Conservation (phyloP, 139 green algal genomes). For the Pseudopediastrum boryanum region DNA sequence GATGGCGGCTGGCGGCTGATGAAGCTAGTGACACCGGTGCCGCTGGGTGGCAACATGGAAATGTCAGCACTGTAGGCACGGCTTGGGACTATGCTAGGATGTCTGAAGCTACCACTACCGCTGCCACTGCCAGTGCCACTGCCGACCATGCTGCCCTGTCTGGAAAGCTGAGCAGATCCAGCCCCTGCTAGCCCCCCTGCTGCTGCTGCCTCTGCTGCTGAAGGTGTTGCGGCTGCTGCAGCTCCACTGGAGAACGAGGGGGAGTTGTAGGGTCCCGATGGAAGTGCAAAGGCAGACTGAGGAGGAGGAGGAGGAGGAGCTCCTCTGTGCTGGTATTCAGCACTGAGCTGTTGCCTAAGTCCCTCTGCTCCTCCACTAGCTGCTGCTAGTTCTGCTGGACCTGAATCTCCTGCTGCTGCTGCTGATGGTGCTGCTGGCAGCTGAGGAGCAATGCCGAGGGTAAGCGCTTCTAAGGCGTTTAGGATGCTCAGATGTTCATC, state of each 20-base stretch:
- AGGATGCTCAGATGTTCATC: slow-evolving; percentile 31
- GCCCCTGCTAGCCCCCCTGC: too few species aligned
- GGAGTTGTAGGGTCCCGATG: neutral
- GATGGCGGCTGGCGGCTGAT: neutral
- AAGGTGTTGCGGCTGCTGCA: neutral
- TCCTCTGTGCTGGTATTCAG: neutral
- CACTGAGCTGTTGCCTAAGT: neutral
- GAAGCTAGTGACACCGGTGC: neutral
- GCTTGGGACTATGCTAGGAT: too few species aligned
- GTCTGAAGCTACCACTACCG: too few species aligned
- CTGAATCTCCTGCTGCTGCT: neutral
- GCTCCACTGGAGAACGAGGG: too few species aligned
- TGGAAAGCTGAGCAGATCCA: neutral
- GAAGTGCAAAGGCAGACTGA: neutral
- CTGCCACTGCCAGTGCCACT: too few species aligned
- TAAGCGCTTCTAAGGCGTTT: slow-evolving; percentile 2
- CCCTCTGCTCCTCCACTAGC: neutral
- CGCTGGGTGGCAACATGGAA: too few species aligned
- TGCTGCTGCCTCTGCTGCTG: slow-evolving; percentile 10
- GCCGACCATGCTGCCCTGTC: too few species aligned
- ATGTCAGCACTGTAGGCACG: too few species aligned
- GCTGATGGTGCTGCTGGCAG: slow-evolving; percentile 4
- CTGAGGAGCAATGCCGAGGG: too few species aligned
- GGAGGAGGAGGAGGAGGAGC: neutral
- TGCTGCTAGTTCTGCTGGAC: too few species aligned